These are phyloP conservation scores for Ophiosphaerella narmari DNA, from an alignment of 2,329 filamentous ascomycete genomes.

Conservation along the genomic window DNA sequence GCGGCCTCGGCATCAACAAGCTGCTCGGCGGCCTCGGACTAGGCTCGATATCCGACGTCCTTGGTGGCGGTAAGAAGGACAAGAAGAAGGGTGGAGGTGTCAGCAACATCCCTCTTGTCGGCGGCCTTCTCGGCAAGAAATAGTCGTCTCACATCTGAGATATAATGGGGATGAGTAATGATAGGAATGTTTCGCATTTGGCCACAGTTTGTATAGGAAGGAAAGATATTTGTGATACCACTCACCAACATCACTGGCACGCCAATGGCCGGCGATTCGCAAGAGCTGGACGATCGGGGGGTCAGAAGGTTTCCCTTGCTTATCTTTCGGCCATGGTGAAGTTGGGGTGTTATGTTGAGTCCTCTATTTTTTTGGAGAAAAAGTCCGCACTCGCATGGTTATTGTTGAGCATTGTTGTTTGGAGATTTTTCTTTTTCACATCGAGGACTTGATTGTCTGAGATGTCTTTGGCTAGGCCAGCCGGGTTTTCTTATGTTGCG, in stretches of 20 bases:
- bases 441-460: slow-evolving; percentile 5
- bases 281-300: slow-evolving; percentile 38
- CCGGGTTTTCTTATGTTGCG: slow-evolving; percentile 25
- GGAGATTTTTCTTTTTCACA: neutral
- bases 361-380: neutral
- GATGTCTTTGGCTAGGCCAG: slow-evolving; percentile 25
- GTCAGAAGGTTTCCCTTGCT: slow-evolving; percentile 24
- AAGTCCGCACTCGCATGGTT: no score
- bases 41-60: slow-evolving; percentile 54
- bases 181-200: slow-evolving; percentile 18
- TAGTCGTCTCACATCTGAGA: slow-evolving; percentile 17
- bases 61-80: slow-evolving; percentile 62
- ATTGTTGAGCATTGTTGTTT: neutral
- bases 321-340: neutral
- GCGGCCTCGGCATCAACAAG: slow-evolving; percentile 75
- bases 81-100: slow-evolving; percentile 50
- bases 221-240: slow-evolving; percentile 21
- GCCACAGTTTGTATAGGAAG: slow-evolving; percentile 15
- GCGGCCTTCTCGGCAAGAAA: slow-evolving; percentile 53
- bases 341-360: neutral
- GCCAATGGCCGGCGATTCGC: neutral
- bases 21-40: slow-evolving; percentile 74
- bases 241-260: neutral
- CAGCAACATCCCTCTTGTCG: slow-evolving; percentile 51
- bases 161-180: slow-evolving; percentile 3